Evolutionary conservation across 2,329 filamentous ascomycete genomes (phyloP), one percentile per base, ranked within the genome.

Genomic region (Seiridium unicorne): DNA sequence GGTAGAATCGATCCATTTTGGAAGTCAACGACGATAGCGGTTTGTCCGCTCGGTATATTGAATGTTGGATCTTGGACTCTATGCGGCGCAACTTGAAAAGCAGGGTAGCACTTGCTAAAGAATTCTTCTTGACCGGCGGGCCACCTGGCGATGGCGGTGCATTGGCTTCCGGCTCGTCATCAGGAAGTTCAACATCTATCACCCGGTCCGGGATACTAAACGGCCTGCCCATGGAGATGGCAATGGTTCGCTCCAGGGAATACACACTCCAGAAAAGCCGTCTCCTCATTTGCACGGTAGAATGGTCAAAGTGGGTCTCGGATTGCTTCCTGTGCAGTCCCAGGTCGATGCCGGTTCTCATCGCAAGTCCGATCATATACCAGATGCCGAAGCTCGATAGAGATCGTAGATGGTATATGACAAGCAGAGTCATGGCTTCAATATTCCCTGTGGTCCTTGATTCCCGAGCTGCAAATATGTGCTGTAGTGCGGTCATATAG

Each of bases 341-440:
- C 3, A 84, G 72, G 60, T 83, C 81, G 54, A 83, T 81, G 57
- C 78, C 79, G 6, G 79, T 83, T 46, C 80, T 76, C 78, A 83
- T 83, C 2, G 81, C 80, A 18, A 83, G 72, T 10, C 81, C 81
- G 47, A 82, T 79, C 75, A 83, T 80, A 64, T 83, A 83, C 81
- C 80, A 84, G 54, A 83, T 74, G 7, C 79, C 81, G 60, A 79
- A 78, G 38, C 79, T 80, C 0, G 80, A 81, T 8, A 78, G 75
- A 1, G 78, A 81, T 6, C 81, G 76, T 3, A 84, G 71, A 64
- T 83, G 81, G 62, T 82, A 83, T 3, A 83, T 69, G 3, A 82
- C 79, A 3, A 82, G 68, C 11, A 84, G 71, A 0, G 79, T 74
- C 78, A 83, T 83, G 9, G 81, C 80, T 63, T 83, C 79, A 13